These are phyloP conservation scores for Nicotiana rustica DNA, from an alignment of 305 asterid species.

Conservation along the genomic window DNA sequence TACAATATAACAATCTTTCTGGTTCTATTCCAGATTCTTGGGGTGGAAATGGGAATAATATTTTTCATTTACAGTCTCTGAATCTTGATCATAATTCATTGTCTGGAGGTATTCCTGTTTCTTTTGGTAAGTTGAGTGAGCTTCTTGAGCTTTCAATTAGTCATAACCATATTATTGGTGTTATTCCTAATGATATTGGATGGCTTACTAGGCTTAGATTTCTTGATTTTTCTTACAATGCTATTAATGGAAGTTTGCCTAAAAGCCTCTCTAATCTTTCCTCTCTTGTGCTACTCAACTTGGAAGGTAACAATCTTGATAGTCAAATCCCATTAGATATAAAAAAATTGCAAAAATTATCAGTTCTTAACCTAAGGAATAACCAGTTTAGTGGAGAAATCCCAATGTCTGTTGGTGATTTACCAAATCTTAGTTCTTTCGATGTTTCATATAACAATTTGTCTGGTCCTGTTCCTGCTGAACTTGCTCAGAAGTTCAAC, in stretches of 20 bases:
- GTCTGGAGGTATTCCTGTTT: conserved; percentile 57
- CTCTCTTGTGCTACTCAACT: conserved; percentile 41
- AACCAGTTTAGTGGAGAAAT: conserved; percentile 65
- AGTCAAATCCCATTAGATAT: conserved; percentile 38
- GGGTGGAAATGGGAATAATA: conserved; percentile 51
- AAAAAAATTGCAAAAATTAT: conserved; percentile 45
- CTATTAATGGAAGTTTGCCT: conserved; percentile 64
- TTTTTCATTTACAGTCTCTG: conserved; percentile 52
- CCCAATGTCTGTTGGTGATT: conserved; percentile 60
- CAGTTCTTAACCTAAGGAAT: conserved; percentile 57
- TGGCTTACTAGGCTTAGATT: conserved; percentile 49
- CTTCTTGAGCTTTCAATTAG: conserved; percentile 54
- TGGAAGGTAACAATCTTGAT: conserved; percentile 44
- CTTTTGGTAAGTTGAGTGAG: conserved; percentile 48
- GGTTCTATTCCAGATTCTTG: conserved; percentile 71
- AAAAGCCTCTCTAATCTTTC: conserved; percentile 53
- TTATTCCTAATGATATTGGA: conserved; percentile 55
- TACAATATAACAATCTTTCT: conserved; percentile 64
- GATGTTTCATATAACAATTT: conserved; percentile 77
- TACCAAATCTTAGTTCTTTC: conserved; percentile 61
- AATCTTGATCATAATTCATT: conserved; percentile 63
- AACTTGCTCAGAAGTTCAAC: conserved; percentile 64
- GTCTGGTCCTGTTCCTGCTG: conserved; percentile 69
- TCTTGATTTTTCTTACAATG: conserved; percentile 63
- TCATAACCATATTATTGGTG: conserved; percentile 53